A percentile compares a stretch with the other conserved stretches of the same genome.
phyloP scores from a whole-genome alignment of 75 land plant species.

The Picea glauca region DNA sequence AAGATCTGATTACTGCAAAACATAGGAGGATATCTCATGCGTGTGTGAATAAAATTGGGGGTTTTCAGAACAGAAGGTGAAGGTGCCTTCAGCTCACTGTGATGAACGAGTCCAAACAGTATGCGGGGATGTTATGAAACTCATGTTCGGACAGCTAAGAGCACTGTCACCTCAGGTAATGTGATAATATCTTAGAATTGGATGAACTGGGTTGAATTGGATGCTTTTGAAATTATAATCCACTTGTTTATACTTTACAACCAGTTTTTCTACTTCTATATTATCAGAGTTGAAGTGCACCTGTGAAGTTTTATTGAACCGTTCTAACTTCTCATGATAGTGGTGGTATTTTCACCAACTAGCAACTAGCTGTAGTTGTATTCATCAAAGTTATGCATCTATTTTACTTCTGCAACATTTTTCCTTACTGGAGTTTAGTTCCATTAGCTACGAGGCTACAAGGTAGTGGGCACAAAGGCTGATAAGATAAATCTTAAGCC shows the following conservation, averaged over 20 bases:
- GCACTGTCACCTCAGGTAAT: conserved; percentile 69
- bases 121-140: conserved; percentile 73
- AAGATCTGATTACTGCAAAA: neutral
- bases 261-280: neutral
- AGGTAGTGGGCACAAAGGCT: no score
- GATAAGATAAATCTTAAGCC: neutral
- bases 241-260: neutral
- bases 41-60: neutral
- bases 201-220: neutral
- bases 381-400: neutral
- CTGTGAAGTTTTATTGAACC: neutral
- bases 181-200: neutral
- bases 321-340: neutral
- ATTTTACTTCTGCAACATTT: neutral
- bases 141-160: conserved; percentile 29
- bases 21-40: conserved; percentile 3
- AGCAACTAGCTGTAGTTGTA: neutral
- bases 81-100: conserved; percentile 72
- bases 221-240: neutral
- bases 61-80: conserved; percentile 85
- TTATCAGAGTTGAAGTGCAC: neutral
- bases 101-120: conserved; percentile 80
- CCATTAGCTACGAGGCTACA: no score
- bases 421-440: neutral
- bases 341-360: neutral